These are phyloP conservation scores for Ceratobasidium sp. DNA, from an alignment of 1,284 basidiomycete species.

Conservation along the genomic window DNA sequence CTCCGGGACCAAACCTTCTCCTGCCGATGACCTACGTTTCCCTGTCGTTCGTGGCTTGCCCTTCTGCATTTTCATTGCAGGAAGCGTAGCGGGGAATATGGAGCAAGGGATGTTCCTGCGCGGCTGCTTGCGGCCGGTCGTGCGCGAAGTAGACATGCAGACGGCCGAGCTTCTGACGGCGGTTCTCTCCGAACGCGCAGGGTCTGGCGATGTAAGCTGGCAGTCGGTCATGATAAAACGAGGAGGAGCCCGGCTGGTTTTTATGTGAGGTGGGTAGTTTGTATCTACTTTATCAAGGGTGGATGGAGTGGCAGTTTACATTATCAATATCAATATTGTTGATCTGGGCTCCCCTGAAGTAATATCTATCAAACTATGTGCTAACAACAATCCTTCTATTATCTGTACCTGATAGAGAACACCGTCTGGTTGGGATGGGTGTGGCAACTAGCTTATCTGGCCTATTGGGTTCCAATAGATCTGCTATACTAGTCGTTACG, in stretches of 20 bases:
- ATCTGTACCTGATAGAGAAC: neutral
- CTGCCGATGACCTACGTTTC: constrained; percentile 38
- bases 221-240: constrained; percentile 35
- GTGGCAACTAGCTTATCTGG: neutral
- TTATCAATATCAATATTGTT: neutral
- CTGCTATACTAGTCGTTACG: constrained; percentile 3
- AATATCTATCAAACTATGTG: neutral
- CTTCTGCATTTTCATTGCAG: constrained; percentile 42
- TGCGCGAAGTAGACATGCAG: constrained; percentile 43
- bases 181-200: constrained; percentile 38
- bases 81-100: constrained; percentile 42
- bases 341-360: neutral
- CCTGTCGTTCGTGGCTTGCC: constrained; percentile 40
- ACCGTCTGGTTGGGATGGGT: constrained; percentile 10
- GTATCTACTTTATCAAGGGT: neutral
- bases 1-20: constrained; percentile 17
- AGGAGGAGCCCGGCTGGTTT: constrained; percentile 25
- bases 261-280: constrained; percentile 20
- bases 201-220: constrained; percentile 36
- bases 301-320: neutral
- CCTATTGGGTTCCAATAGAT: neutral
- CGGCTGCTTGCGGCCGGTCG: constrained; percentile 31
- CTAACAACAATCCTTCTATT: neutral
- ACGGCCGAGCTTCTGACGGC: constrained; percentile 34
- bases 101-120: constrained; percentile 44